A percentile compares a stretch with the other conserved stretches of the same genome.
These are phyloP conservation scores for Lipomyces orientalis DNA, from an alignment of 805 yeast species.

Conservation along the genomic window DNA sequence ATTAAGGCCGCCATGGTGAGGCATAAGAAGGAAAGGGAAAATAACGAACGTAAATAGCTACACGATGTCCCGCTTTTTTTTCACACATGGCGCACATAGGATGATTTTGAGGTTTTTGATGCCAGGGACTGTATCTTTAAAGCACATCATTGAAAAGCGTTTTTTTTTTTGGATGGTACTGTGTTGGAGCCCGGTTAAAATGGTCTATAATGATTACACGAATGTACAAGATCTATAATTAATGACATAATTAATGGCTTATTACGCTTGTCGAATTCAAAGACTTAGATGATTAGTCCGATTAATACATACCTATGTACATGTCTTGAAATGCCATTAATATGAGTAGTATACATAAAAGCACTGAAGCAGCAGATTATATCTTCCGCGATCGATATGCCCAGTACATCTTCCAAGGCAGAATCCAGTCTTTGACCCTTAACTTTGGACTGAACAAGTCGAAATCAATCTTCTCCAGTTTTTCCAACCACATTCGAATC, in stretches of 20 bases:
- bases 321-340: not conserved
- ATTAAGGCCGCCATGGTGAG: slow-evolving; percentile 45
- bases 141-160: no score
- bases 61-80: not conserved
- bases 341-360: not conserved
- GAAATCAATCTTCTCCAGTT: slow-evolving; percentile 67
- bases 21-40: slow-evolving; percentile 12
- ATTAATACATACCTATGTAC: not conserved
- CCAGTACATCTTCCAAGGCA: slow-evolving; percentile 65
- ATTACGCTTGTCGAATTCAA: not conserved
- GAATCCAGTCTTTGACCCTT: slow-evolving; percentile 62
- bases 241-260: not conserved
- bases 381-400: slow-evolving; percentile 52
- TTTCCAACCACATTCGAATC: slow-evolving; percentile 62
- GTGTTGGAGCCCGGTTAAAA: not conserved
- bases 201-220: no score
- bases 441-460: slow-evolving; percentile 58
- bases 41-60: not conserved
- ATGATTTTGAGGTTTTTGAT: not conserved
- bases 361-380: slow-evolving; percentile 32
- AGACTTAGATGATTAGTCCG: not conserved
- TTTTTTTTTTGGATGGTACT: not conserved
- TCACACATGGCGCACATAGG: not conserved
- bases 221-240: not conserved
- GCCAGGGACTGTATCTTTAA: not conserved